Base-by-base conservation (phyloP, 1,139 yeast species). In the Kodamaea ohmeri region DNA sequence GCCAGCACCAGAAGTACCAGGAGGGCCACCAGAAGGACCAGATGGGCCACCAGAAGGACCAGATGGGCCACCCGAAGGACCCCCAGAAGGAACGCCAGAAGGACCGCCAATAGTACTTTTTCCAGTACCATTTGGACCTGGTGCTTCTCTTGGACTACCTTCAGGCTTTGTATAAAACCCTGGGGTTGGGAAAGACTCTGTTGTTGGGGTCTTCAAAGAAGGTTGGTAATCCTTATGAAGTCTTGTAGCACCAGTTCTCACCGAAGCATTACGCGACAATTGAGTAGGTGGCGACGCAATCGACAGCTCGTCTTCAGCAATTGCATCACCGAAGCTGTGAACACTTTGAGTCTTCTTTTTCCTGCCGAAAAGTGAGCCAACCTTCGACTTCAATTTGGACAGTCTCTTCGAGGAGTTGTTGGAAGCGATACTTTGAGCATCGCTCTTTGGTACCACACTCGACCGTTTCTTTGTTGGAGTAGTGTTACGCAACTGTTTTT, bases 301-400 rank as follows among this genome's bases (percentile, higher is more conserved):
- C 17, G 28, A 25, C 1, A 70, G 61, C 8, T 55, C 67, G 35
- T 58, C 51, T 48, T 70, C 76, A 6, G 66, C 67, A 35, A 65
- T 63, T 6, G 61, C 43, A 11, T 53, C 58, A 29, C 25, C 18
- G 38, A 39, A 35, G 49, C 50, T 18, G 56, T 52, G 43, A 5
- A 52, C 33, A 22, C 63, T 63, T 48, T 71, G 71, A 51, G 77
- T 65, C 42, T 58, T 71, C 51, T 78, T 67, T 39, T 57, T 75
- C 48, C 85, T 76, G 32, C 84, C 82, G 58, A 89, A 84, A 43
- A 89, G 80, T 0, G 96, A 87, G 13, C 96, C 96, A 28, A 89
- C 89, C 55, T 71, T 80, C 4, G 95, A 84, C 56, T 81, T 79
- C 52, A 89, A 64, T 45, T 74, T 78, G 17, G 66, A 61, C 24